Conservation (phyloP, 2,329 filamentous ascomycete genomes). For the Colletotrichum incanum region DNA sequence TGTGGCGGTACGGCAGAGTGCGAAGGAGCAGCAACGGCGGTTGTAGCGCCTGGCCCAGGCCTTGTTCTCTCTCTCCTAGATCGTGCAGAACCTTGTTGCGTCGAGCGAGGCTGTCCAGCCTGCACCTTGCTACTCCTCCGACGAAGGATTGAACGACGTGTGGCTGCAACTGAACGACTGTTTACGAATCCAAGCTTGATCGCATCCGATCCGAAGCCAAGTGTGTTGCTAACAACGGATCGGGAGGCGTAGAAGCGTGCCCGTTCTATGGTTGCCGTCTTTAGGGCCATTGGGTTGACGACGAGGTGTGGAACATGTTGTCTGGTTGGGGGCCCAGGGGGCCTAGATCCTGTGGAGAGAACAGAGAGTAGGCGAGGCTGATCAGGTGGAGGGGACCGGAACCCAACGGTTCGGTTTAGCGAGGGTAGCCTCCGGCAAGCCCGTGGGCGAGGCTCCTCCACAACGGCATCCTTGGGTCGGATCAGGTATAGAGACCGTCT, state of each 20-base stretch:
- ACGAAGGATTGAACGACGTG: not conserved
- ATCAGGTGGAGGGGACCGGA: not conserved
- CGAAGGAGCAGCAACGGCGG: not conserved
- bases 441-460: not conserved
- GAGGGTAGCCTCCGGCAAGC: not conserved
- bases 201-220: not conserved
- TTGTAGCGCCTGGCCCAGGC: not conserved
- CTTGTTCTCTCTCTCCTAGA: not conserved
- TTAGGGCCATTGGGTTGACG: not conserved
- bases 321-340: not conserved
- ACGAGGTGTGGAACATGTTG: not conserved
- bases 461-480: conserved; percentile 8
- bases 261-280: not conserved
- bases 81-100: not conserved
- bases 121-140: not conserved
- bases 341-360: not conserved
- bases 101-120: not conserved
- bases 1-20: conserved; percentile 4
- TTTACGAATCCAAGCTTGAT: not conserved
- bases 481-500: conserved; percentile 3
- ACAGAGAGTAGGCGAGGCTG: not conserved
- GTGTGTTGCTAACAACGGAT: not conserved
- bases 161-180: not conserved
- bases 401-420: conserved; percentile 16
- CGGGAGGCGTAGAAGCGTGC: not conserved